Evolutionary conservation across 1,284 basidiomycete genomes (phyloP).

Genomic region (Irpex lacteus): DNA sequence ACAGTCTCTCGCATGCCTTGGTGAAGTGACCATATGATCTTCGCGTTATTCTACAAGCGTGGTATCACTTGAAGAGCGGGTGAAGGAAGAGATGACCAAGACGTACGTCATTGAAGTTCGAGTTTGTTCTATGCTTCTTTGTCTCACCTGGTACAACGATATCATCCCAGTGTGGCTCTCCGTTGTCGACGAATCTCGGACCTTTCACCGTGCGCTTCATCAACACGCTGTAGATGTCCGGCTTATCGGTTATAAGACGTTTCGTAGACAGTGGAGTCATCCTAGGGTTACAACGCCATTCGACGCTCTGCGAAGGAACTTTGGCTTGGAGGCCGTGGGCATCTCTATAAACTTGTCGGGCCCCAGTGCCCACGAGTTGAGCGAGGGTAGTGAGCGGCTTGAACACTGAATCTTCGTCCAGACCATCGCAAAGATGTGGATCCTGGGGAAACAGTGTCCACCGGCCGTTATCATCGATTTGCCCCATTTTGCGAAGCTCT

Average conservation of each 20-base stretch:
- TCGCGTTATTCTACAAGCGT: conserved; percentile 1
- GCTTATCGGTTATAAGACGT: not conserved
- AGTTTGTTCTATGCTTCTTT: not conserved
- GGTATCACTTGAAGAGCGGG: not conserved
- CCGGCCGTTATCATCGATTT: not conserved
- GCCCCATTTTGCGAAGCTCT: not conserved
- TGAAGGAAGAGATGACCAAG: not conserved
- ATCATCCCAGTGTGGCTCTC: not conserved
- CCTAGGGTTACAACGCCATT: not conserved
- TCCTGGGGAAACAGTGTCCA: not conserved
- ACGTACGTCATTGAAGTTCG: not conserved
- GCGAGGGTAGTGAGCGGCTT: not conserved
- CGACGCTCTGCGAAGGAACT: not conserved
- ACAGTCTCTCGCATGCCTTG: conserved; percentile 8
- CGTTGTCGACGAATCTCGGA: not conserved
- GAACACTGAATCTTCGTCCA: not conserved
- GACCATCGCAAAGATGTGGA: not conserved
- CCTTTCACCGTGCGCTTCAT: not conserved
- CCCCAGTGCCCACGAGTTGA: not conserved
- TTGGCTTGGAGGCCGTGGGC: not conserved
- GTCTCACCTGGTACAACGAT: conserved; percentile 1
- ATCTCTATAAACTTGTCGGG: not conserved
- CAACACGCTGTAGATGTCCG: not conserved
- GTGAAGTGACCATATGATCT: not conserved
- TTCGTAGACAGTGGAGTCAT: not conserved